A percentile compares a stretch with the other conserved stretches of the same genome.
Conservation (phyloP, 345 rosid genomes). For the Gossypium ekmanianum region DNA sequence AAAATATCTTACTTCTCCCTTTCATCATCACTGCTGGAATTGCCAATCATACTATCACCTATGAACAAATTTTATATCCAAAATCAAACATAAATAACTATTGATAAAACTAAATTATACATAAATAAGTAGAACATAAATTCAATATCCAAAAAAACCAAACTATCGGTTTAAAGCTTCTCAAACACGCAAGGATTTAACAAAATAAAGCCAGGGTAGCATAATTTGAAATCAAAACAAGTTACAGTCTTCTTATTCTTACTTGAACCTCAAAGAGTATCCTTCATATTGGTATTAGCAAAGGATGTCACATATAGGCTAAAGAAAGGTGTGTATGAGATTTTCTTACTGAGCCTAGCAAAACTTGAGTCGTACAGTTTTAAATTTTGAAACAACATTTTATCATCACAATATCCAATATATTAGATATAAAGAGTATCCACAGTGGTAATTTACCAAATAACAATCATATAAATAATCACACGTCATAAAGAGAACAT, state of each 20-base stretch:
- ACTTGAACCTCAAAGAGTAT: background rate
- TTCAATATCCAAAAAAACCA: no score
- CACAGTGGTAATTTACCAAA: slow-evolving; percentile 1
- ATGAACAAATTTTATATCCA: no score
- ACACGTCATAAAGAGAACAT: background rate
- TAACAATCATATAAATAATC: background rate
- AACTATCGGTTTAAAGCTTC: background rate
- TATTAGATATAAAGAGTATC: background rate
- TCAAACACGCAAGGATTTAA: background rate
- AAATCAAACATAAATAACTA: no score
- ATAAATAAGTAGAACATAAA: no score
- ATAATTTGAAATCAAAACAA: background rate
- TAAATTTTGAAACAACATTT: background rate
- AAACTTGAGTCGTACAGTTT: background rate
- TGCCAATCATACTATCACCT: no score
- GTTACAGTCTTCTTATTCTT: background rate
- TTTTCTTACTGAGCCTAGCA: background rate
- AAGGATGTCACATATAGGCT: background rate
- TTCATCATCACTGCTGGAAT: no score
- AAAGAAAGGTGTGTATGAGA: background rate
- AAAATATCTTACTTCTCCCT: no score
- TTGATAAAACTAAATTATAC: no score
- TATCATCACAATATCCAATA: background rate
- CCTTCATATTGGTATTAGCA: background rate
- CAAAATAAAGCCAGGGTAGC: background rate